phyloP scores from a whole-genome alignment of 1,284 basidiomycete genomes.

The Caloboletus inedulis region DNA sequence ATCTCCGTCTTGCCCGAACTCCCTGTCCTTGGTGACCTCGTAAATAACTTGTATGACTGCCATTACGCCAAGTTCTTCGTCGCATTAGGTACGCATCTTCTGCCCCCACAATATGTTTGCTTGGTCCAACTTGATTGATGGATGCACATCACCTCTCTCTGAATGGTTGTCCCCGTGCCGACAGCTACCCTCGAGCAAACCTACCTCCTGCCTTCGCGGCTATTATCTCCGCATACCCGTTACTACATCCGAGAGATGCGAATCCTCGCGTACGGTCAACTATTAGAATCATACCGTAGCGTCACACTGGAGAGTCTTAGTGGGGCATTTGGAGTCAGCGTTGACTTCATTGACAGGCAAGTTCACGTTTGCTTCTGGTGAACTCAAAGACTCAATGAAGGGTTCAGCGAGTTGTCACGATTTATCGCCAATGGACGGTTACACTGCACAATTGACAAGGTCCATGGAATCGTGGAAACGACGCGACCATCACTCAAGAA shows the following conservation, averaged over 20 bases:
- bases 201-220: constrained; percentile 81
- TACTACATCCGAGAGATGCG: constrained; percentile 97
- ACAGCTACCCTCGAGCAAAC: constrained; percentile 85
- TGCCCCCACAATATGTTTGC: not conserved
- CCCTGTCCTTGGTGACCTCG: constrained; percentile 65
- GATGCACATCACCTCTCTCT: constrained; percentile 4
- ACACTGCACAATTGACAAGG: constrained; percentile 92
- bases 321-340: constrained; percentile 86
- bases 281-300: constrained; percentile 89
- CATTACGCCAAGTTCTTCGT: constrained; percentile 95
- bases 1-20: constrained; percentile 69
- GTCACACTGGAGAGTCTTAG: constrained; percentile 88
- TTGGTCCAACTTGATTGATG: constrained; percentile 9
- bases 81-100: constrained; percentile 62
- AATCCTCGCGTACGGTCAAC: constrained; percentile 90
- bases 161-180: not conserved
- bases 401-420: constrained; percentile 80
- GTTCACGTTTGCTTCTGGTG: constrained; percentile 27
- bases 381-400: not conserved
- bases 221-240: constrained; percentile 83
- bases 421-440: constrained; percentile 92
- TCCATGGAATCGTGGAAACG: constrained; percentile 92
- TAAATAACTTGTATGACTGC: constrained; percentile 83
- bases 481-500: constrained; percentile 85
- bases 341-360: constrained; percentile 84